Evolutionary conservation across 768 basidiomycete genomes (phyloP).

Genomic region (Melanogaster broomeanus): DNA sequence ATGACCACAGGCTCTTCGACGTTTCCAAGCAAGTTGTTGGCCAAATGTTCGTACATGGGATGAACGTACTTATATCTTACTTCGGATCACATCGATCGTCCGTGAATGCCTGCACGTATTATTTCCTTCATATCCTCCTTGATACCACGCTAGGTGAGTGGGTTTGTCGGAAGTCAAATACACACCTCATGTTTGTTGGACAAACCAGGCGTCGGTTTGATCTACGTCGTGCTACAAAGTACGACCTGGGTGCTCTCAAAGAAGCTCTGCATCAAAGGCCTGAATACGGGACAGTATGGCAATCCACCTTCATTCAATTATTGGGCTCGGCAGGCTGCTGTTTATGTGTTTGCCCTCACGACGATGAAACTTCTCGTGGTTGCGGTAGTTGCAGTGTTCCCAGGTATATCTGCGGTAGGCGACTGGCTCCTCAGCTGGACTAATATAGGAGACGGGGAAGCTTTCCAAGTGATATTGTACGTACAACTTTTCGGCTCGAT

Average conservation of each 20-base stretch:
- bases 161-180: background rate
- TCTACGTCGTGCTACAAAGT: conserved; percentile 71
- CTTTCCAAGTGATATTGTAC: conserved; percentile 78
- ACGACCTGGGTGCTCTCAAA: conserved; percentile 67
- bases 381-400: conserved; percentile 67
- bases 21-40: conserved; percentile 91
- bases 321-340: conserved; percentile 76
- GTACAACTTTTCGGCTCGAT: conserved; percentile 30
- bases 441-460: conserved; percentile 58
- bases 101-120: conserved; percentile 87
- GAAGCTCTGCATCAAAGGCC: conserved; percentile 67
- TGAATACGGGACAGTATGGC: conserved; percentile 88
- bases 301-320: conserved; percentile 71
- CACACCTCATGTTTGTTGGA: conserved; percentile 6
- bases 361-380: conserved; percentile 94
- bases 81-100: conserved; percentile 67
- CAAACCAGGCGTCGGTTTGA: conserved; percentile 71
- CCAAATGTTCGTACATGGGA: conserved; percentile 76
- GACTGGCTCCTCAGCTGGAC: conserved; percentile 88
- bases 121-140: conserved; percentile 90
- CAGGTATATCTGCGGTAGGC: conserved; percentile 72
- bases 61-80: conserved; percentile 79
- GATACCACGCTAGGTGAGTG: conserved; percentile 72
- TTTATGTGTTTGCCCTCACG: conserved; percentile 80
- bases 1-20: conserved; percentile 73